These are phyloP conservation scores for Podosphaera fusca DNA, from an alignment of 2,329 filamentous ascomycete species.

Conservation along the genomic window DNA sequence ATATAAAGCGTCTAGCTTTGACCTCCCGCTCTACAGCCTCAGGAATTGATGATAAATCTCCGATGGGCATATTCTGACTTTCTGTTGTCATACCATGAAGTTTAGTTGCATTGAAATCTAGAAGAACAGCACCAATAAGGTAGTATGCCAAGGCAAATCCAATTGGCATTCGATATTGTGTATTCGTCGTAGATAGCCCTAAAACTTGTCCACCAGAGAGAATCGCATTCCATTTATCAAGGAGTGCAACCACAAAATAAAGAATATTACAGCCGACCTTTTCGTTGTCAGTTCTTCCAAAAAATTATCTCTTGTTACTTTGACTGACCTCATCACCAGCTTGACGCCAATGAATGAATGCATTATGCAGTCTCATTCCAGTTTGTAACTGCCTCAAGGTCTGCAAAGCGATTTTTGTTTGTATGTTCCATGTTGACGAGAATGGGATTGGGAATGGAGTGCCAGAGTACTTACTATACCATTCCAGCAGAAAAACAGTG, in stretches of 20 bases:
- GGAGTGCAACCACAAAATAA: slow-evolving; percentile 6
- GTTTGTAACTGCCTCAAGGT: slow-evolving; percentile 5
- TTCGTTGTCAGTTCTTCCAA: not conserved
- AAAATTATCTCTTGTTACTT: not conserved
- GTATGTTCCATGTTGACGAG: slow-evolving; percentile 24
- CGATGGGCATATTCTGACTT: slow-evolving; percentile 4
- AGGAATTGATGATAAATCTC: slow-evolving; percentile 2
- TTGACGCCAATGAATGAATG: slow-evolving; percentile 7
- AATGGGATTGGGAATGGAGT: slow-evolving; percentile 27
- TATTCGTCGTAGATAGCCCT: slow-evolving; percentile 2
- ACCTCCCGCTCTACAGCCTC: slow-evolving; percentile 3
- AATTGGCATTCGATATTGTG: slow-evolving; percentile 3
- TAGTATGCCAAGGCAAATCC: slow-evolving; percentile 6
- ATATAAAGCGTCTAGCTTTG: slow-evolving; percentile 3
- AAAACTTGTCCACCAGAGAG: slow-evolving; percentile 3
- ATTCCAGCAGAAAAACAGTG: slow-evolving; percentile 13
- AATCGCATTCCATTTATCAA: slow-evolving; percentile 7
- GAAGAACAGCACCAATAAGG: slow-evolving; percentile 5
- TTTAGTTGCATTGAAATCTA: slow-evolving; percentile 5
- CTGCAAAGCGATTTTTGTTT: slow-evolving; percentile 5
- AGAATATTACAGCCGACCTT: slow-evolving; percentile 8
- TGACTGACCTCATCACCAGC: slow-evolving; percentile 6
- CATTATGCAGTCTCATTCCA: slow-evolving; percentile 6
- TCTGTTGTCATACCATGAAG: slow-evolving; percentile 3
- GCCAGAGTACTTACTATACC: slow-evolving; percentile 28